Evolutionary conservation across 2,329 filamentous ascomycete genomes (phyloP).

Genomic region (Sclerotinia nivalis): DNA sequence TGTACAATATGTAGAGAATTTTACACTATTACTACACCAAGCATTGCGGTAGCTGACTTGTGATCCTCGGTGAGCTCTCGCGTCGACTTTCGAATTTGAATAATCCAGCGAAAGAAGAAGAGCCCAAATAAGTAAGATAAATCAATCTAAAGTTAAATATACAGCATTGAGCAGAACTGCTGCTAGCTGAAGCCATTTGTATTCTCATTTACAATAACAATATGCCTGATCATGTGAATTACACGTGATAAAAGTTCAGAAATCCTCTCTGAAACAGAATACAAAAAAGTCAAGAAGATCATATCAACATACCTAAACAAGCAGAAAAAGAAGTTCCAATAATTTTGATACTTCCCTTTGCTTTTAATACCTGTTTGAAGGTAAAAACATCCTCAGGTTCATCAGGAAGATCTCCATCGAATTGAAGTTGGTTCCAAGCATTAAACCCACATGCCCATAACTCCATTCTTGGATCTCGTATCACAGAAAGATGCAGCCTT

Average conservation of each 20-base stretch:
- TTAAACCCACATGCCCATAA: constrained; percentile 60
- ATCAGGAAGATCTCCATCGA: constrained; percentile 35
- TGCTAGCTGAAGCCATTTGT: not conserved
- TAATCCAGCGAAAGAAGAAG: too few species aligned
- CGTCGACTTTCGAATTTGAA: not conserved
- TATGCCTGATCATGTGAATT: not conserved
- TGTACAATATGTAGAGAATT: not conserved
- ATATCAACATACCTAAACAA: constrained; percentile 17
- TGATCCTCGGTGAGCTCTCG: not conserved
- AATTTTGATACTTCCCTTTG: constrained; percentile 41
- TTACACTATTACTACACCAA: too few species aligned
- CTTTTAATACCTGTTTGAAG: constrained; percentile 49
- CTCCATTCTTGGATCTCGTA: constrained; percentile 42
- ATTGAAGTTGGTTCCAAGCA: constrained; percentile 56
- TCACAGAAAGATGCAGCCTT: not conserved
- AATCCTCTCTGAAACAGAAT: not conserved
- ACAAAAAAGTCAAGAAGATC: not conserved
- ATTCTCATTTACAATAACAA: not conserved
- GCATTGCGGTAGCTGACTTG: not conserved
- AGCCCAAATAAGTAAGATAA: too few species aligned
- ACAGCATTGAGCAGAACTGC: not conserved
- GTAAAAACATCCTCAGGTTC: constrained; percentile 50
- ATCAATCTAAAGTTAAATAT: not conserved
- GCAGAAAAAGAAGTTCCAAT: constrained; percentile 46
- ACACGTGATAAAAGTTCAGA: not conserved